Conservation (phyloP, 148 eudicot genomes). For the Camellia sinensis region DNA sequence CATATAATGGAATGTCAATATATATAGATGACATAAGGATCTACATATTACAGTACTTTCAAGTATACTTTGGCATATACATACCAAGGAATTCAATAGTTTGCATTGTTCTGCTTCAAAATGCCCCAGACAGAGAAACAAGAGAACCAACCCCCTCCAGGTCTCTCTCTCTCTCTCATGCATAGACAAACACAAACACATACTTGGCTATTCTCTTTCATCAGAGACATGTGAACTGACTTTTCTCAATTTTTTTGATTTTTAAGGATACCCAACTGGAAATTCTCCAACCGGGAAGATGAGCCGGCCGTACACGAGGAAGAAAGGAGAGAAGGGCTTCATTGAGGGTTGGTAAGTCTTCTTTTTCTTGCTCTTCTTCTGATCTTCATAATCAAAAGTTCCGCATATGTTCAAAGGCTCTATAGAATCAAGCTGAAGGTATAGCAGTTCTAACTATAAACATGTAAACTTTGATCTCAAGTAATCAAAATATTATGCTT, state of each 20-base stretch:
- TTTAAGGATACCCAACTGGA: slow-evolving; percentile 57
- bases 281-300: slow-evolving; percentile 31
- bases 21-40: not conserved
- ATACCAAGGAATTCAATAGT: not conserved
- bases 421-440: not conserved
- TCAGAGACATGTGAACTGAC: not conserved
- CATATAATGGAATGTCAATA: not conserved
- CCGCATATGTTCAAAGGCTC: not conserved
- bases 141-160: slow-evolving; percentile 50
- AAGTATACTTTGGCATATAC: not conserved
- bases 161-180: slow-evolving; percentile 10
- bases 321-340: slow-evolving; percentile 71
- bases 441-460: not conserved
- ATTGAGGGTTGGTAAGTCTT: slow-evolving; percentile 76
- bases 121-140: slow-evolving; percentile 27
- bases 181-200: not conserved
- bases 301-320: slow-evolving; percentile 28
- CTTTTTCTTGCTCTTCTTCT: too few relatives aligned
- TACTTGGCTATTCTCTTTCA: not conserved
- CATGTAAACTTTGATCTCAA: not conserved
- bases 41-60: not conserved
- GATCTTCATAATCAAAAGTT: not conserved
- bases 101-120: slow-evolving; percentile 7
- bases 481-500: not conserved
- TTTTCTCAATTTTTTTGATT: not conserved